These are phyloP conservation scores for Talaromyces sp. DNA, from an alignment of 2,329 filamentous ascomycete genomes.

Conservation along the genomic window DNA sequence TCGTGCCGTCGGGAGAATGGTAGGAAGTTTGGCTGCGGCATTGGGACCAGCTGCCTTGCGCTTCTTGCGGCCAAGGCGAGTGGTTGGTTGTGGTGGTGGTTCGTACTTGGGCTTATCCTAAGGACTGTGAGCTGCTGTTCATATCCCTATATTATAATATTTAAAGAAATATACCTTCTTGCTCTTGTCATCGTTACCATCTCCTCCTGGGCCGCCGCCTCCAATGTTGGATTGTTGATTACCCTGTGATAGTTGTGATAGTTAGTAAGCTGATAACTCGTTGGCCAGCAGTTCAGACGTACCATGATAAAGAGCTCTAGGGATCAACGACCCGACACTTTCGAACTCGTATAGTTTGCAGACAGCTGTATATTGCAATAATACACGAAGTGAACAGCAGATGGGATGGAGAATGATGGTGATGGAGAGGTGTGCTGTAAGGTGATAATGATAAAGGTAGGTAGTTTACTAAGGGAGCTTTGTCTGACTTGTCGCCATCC, in stretches of 20 bases:
- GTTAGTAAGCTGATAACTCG: slow-evolving; percentile 9
- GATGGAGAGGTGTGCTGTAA: neutral
- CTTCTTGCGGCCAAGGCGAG: slow-evolving; percentile 97
- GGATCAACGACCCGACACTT: slow-evolving; percentile 4
- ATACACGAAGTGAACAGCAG: neutral
- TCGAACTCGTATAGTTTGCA: neutral
- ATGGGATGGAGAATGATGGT: neutral
- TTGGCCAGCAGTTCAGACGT: neutral
- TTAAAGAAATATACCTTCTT: slow-evolving; percentile 68
- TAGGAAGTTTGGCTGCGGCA: slow-evolving; percentile 89
- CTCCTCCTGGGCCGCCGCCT: slow-evolving; percentile 60
- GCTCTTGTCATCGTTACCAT: slow-evolving; percentile 80
- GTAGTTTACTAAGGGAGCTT: slow-evolving; percentile 11
- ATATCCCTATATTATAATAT: slow-evolving; percentile 2
- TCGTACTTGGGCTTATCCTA: slow-evolving; percentile 99
- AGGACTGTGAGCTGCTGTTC: neutral
- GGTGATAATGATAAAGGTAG: neutral
- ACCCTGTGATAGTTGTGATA: slow-evolving; percentile 32
- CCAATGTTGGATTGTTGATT: slow-evolving; percentile 77
- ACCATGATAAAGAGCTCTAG: slow-evolving; percentile 17
- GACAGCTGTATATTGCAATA: neutral
- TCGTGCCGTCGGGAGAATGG: slow-evolving; percentile 90
- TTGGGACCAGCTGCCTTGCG: slow-evolving; percentile 91
- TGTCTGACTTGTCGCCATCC: slow-evolving; percentile 6
- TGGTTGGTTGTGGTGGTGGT: slow-evolving; percentile 92